Conservation (phyloP, 768 basidiomycete species). For the Lactifluus pinguis region DNA sequence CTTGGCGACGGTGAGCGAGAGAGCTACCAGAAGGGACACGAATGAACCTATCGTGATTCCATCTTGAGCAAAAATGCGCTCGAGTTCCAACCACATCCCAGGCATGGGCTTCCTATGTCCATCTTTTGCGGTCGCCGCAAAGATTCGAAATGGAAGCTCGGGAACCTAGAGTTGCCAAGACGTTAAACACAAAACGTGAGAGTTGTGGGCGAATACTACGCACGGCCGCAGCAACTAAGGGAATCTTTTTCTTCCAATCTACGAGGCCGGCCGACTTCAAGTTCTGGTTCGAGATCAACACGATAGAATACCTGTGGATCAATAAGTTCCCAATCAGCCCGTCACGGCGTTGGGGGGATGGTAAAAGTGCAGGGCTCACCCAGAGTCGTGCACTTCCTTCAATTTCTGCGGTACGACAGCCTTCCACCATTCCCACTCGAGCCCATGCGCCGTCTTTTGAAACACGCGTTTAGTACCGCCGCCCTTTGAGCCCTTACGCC, state of each 20-base stretch:
- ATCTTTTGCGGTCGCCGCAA: slow-evolving; percentile 71
- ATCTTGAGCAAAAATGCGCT: slow-evolving; percentile 48
- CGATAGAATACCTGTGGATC: slow-evolving; percentile 50
- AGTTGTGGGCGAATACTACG: slow-evolving; percentile 23
- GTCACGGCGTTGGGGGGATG: too few relatives aligned
- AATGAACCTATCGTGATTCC: slow-evolving; percentile 53
- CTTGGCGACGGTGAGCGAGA: slow-evolving; percentile 30
- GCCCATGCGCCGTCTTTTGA: slow-evolving; percentile 29
- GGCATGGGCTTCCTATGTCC: slow-evolving; percentile 78
- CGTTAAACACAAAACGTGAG: background rate
- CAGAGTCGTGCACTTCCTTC: slow-evolving; percentile 45
- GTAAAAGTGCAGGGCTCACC: slow-evolving; percentile 34
- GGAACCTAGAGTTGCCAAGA: slow-evolving; percentile 40
- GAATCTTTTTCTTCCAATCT: slow-evolving; percentile 73
- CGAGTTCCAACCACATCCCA: slow-evolving; percentile 76
- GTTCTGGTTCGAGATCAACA: slow-evolving; percentile 78
- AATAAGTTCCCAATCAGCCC: background rate
- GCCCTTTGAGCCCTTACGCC: slow-evolving; percentile 26
- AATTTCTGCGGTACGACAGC: slow-evolving; percentile 52
- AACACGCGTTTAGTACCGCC: slow-evolving; percentile 11
- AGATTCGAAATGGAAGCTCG: slow-evolving; percentile 62
- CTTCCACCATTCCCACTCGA: slow-evolving; percentile 72
- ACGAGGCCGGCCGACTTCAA: slow-evolving; percentile 39
- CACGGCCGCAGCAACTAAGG: slow-evolving; percentile 55
- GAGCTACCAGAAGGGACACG: background rate